Conservation (phyloP, 2,329 filamentous ascomycete species). For the Exophiala spinifera region DNA sequence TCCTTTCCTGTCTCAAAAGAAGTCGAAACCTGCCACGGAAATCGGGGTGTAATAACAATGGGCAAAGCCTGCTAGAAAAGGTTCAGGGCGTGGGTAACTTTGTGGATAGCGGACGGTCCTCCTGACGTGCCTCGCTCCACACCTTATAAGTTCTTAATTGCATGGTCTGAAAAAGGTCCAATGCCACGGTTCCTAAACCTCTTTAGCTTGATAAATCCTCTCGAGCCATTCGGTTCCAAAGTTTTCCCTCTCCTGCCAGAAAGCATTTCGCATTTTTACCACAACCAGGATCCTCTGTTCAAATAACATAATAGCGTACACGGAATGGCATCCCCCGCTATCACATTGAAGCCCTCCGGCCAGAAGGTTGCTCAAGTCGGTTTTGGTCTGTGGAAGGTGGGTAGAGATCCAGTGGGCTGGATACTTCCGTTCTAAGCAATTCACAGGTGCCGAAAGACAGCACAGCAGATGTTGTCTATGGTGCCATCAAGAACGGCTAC, state of each 20-base stretch:
- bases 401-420: conserved; percentile 30
- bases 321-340: neutral
- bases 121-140: too few relatives aligned
- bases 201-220: too few relatives aligned
- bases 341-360: conserved; percentile 22
- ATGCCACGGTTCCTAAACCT: too few relatives aligned
- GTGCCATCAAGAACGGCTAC: conserved; percentile 58
- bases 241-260: too few relatives aligned
- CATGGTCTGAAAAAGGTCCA: too few relatives aligned
- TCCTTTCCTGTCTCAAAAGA: too few relatives aligned
- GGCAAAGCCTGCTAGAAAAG: neutral
- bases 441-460: conserved; percentile 5
- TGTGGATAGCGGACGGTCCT: too few relatives aligned
- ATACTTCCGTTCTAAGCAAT: too few relatives aligned
- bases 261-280: too few relatives aligned
- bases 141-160: too few relatives aligned
- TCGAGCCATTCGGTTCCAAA: too few relatives aligned
- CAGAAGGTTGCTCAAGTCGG: conserved; percentile 41
- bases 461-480: conserved; percentile 31
- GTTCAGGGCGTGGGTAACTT: neutral
- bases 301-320: neutral
- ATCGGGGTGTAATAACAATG: neutral
- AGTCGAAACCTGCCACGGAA: neutral
- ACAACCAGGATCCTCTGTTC: neutral
- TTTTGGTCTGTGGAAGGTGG: conserved; percentile 72